Conservation (phyloP, 2,329 filamentous ascomycete genomes). For the Fusarium lateritium region DNA sequence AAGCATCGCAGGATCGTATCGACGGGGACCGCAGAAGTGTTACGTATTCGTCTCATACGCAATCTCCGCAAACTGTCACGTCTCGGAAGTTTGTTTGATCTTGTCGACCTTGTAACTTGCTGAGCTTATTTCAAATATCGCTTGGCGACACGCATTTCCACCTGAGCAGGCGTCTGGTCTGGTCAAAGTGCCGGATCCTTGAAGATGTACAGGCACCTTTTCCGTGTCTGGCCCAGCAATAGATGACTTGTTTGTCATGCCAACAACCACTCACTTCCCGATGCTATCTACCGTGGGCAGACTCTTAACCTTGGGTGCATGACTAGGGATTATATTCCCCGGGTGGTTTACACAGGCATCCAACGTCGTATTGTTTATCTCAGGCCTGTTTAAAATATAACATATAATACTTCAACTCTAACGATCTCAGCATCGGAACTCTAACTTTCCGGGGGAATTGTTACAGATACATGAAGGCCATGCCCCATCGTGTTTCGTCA, state of each 20-base stretch:
- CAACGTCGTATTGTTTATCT: conserved; percentile 9
- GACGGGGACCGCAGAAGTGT: conserved; percentile 6
- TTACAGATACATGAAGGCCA: conserved; percentile 39
- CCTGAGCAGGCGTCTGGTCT: conserved; percentile 12
- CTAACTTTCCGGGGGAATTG: conserved; percentile 30
- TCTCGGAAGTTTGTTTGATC: conserved; percentile 26
- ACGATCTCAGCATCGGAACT: conserved; percentile 35
- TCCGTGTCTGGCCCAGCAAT: conserved; percentile 9
- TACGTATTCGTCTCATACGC: conserved; percentile 31
- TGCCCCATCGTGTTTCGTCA: conserved; percentile 34
- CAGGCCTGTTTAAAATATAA: conserved; percentile 7
- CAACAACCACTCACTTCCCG: conserved; percentile 13
- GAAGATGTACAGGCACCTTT: conserved; percentile 16
- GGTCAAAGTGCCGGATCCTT: conserved; percentile 20
- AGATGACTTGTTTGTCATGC: conserved; percentile 4
- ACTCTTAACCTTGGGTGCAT: not conserved
- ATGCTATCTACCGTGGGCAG: conserved; percentile 6
- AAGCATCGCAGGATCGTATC: not conserved
- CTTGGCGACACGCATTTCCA: conserved; percentile 10
- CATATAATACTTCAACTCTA: conserved; percentile 16
- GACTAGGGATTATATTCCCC: conserved; percentile 1
- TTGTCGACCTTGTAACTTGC: conserved; percentile 5
- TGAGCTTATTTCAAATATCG: conserved; percentile 14
- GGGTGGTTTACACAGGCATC: not conserved
- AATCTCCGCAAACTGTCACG: conserved; percentile 35